A percentile compares a stretch with the other conserved stretches of the same genome.
These are phyloP conservation scores for Carex littledalei DNA, from an alignment of 176 grass and related monocot species.

Conservation along the genomic window DNA sequence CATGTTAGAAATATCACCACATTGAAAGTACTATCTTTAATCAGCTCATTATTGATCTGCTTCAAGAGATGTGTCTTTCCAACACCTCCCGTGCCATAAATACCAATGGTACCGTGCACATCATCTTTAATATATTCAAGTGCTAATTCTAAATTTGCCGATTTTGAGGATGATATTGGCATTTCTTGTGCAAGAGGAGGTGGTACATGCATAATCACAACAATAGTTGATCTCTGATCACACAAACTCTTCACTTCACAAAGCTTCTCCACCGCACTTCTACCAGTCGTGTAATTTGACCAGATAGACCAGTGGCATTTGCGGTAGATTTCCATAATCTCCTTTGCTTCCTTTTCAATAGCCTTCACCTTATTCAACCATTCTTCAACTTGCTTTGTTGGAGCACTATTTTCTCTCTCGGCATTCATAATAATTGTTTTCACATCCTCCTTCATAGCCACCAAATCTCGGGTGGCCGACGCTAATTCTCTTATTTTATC, in stretches of 20 bases:
- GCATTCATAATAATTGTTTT: neutral
- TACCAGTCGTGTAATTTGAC: neutral
- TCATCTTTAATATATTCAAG: constrained; percentile 15
- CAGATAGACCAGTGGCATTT: neutral
- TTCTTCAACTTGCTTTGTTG: neutral
- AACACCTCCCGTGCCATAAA: constrained; percentile 23
- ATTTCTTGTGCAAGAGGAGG: neutral
- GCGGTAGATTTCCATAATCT: neutral
- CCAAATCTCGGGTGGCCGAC: neutral
- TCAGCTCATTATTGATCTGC: constrained; percentile 31
- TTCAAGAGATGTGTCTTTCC: constrained; percentile 37
- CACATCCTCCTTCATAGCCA: neutral
- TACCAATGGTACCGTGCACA: constrained; percentile 14
- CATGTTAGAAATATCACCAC: constrained; percentile 19
- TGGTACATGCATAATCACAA: neutral
- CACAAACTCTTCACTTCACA: constrained; percentile 1
- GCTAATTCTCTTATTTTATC: neutral
- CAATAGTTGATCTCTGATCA: neutral
- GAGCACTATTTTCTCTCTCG: neutral
- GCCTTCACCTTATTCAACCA: neutral
- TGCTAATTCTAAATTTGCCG: constrained; percentile 7
- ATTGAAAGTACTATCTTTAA: neutral
- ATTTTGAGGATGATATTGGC: neutral
- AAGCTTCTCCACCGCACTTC: neutral
- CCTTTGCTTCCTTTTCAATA: neutral